Evolutionary conservation across 2,329 filamentous ascomycete genomes (phyloP), one percentile per base, ranked within the genome.

Genomic region (Aureobasidium leucospermi): DNA sequence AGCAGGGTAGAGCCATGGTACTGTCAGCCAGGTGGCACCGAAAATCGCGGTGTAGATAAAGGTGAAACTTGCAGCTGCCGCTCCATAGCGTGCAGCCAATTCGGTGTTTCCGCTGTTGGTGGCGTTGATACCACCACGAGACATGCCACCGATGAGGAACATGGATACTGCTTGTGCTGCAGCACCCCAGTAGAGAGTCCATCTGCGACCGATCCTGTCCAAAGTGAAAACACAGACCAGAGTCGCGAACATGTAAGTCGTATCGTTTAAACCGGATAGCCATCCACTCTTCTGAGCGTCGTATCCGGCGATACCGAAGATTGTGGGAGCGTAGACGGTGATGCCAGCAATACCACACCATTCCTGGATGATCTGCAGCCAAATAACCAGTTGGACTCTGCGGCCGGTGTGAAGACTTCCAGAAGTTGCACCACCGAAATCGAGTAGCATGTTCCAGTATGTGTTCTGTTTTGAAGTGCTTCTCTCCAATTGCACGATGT

Each of bases 1-100:
- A 1, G 87, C 85, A 1, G 67, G 68, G 53, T 77, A 71, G 67
- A 80, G 29, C 80, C 74, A 73, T 0, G 78, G 78, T 0, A 82
- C 78, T 0, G 79, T 82, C 3, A 85, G 67, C 83, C 83, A 86
- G 0, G 84, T 85, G 0, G 83, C 83, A 16, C 83, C 85, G 63
- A 88, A 88, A 0, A 85, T 75, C 1, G 78, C 79, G 0, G 84
- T 87, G 69, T 85, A 88, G 48, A 87, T 75, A 68, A 88, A 90
- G 16, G 90, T 84, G 72, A 90, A 87, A 0, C 83, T 82, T 0
- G 84, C 86, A 0, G 86, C 86, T 0, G 86, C 87, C 3, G 70
- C 76, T 45, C 79, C 86, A 46, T 68, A 68, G 2, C 65, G 58
- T 0, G 64, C 60, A 1, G 67, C 67, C 1, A 63, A 58, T 8